These are phyloP conservation scores for Dysphania ambrosioides DNA, from an alignment of 148 eudicot genomes.

Conservation along the genomic window DNA sequence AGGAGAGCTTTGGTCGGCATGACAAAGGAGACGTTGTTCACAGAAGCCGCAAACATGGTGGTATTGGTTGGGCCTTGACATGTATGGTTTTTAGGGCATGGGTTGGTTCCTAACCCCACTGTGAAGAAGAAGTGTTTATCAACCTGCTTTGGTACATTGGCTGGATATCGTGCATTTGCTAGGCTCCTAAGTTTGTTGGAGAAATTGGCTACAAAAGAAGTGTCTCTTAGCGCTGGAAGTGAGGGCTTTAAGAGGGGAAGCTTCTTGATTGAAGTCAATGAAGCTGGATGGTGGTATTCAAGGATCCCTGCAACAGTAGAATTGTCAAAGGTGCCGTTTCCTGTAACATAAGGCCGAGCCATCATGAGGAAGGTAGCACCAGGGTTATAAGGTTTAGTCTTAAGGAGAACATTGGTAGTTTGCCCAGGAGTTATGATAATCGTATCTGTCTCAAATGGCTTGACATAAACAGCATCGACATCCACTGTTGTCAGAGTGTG, in stretches of 20 bases:
- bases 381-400: slow-evolving; percentile 34
- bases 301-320: slow-evolving; percentile 51
- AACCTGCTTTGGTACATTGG: slow-evolving; percentile 43
- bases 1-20: slow-evolving; percentile 44
- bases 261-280: slow-evolving; percentile 4
- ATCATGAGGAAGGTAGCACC: slow-evolving; percentile 41
- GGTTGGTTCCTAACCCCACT: slow-evolving; percentile 43
- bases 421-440: slow-evolving; percentile 52
- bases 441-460: slow-evolving; percentile 42
- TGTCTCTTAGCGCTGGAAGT: slow-evolving; percentile 37
- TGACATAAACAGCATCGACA: slow-evolving; percentile 47
- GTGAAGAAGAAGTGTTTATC: slow-evolving; percentile 44
- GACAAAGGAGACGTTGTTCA: slow-evolving; percentile 46
- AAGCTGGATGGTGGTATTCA: slow-evolving; percentile 26
- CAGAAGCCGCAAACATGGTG: slow-evolving; percentile 38
- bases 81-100: slow-evolving; percentile 40
- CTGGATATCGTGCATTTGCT: slow-evolving; percentile 37
- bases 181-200: slow-evolving; percentile 37
- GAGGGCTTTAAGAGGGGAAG: slow-evolving; percentile 36
- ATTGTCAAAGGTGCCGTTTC: slow-evolving; percentile 46
- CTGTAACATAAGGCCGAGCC: slow-evolving; percentile 46
- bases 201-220: slow-evolving; percentile 38
- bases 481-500: slow-evolving; percentile 51
- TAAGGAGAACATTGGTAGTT: slow-evolving; percentile 45
- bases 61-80: slow-evolving; percentile 44